A percentile compares a stretch with the other conserved stretches of the same genome.
Conservation (phyloP, 2,329 filamentous ascomycete genomes). For the Fusarium austroafricanum region DNA sequence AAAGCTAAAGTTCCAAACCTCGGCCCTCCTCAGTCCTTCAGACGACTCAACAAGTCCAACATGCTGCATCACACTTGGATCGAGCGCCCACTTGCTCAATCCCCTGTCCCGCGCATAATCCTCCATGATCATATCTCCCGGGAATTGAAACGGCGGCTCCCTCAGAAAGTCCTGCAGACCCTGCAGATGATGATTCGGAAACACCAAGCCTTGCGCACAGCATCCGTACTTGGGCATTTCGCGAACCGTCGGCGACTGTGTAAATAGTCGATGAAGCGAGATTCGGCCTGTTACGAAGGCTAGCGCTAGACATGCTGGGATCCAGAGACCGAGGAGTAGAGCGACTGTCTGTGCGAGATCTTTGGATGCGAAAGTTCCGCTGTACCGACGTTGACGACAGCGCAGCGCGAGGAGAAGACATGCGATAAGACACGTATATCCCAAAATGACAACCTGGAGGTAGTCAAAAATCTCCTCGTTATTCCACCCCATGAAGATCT, state of each 20-base stretch:
- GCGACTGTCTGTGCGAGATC: conserved; percentile 44
- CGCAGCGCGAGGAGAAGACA: conserved; percentile 24
- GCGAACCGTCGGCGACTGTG: conserved; percentile 42
- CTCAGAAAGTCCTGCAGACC: conserved; percentile 45
- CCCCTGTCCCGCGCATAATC: conserved; percentile 47
- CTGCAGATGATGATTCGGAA: conserved; percentile 48
- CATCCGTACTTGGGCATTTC: conserved; percentile 55
- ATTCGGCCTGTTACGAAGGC: conserved; percentile 48
- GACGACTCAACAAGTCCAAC: conserved; percentile 50
- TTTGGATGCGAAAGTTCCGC: conserved; percentile 17
- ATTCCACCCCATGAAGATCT: conserved; percentile 55
- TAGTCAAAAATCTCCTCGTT: conserved; percentile 51
- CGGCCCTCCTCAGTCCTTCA: conserved; percentile 42
- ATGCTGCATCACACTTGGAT: conserved; percentile 54
- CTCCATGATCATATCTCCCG: conserved; percentile 53
- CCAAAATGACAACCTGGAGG: conserved; percentile 40
- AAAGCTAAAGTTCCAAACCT: conserved; percentile 55
- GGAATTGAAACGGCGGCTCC: conserved; percentile 49
- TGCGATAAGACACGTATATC: conserved; percentile 41
- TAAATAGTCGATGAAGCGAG: conserved; percentile 44
- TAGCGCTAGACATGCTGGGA: conserved; percentile 48
- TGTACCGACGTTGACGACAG: conserved; percentile 19
- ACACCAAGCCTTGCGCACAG: conserved; percentile 54
- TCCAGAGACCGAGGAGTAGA: conserved; percentile 46
- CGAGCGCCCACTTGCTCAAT: conserved; percentile 52